Base-by-base conservation (phyloP, 2,329 filamentous ascomycete species). In the Stachybotrys chlorohalonatus region DNA sequence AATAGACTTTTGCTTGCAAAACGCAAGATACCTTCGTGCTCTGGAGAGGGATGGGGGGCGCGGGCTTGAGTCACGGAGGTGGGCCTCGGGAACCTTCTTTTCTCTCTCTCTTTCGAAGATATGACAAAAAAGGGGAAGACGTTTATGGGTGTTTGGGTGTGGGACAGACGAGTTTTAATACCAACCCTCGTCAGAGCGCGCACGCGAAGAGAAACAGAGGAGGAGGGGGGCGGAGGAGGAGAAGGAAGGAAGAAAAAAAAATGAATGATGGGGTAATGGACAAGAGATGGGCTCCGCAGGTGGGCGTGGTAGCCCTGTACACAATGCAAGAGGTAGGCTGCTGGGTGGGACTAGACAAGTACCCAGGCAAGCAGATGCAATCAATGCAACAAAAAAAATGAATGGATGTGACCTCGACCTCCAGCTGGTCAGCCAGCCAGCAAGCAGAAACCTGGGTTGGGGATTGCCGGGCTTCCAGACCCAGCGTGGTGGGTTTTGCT, bases 81-180 rank as follows among this genome's bases (percentile, higher is more conserved):
- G 36, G 36, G 5, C 36, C 36, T 42, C 36, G 61, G 60, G 62
- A 63, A 57, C 55, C 56, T 59, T 63, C 61, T 60, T 55, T 59
- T 54, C 13, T 42, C 36, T 42, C 36, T 9, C 13, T 42, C 13
- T 42, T 42, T 42, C 13, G 8, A 9, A 9, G 30, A 51, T 30
- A 51, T 51, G 49, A 51, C 49, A 32, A 60, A 62, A 60, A 63
- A 58, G 62, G 59, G 57, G 55, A 59, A 57, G 54, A 58, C 36
- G 36, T 42, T 13, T 24, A 9, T 54, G 56, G 54, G 55, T 52
- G 56, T 55, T 17, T 15, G 56, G 54, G 60, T 59, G 63, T 59
- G 65, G 64, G 62, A 62, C 61, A 57, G 64, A 67, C 64, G 61
- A 68, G 62, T 63, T 66, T 68, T 68, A 51, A 62, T 65, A 66